Base-by-base conservation (phyloP, 805 yeast species). In the Suhomyces xylopsoci region DNA sequence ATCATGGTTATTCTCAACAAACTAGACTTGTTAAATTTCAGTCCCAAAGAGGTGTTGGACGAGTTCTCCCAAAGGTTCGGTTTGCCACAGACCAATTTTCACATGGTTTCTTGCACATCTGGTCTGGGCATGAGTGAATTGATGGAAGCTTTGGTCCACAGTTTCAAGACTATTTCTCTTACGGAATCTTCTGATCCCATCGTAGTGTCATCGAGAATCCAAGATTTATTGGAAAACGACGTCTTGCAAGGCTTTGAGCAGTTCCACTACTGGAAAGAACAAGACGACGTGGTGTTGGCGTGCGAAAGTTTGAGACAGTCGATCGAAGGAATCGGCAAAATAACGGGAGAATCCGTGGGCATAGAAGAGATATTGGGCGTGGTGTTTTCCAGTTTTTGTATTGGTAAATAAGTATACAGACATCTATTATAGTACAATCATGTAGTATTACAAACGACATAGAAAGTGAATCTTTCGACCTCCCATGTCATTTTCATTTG, bases 301-400 rank as follows among this genome's bases (percentile, higher is more conserved):
- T 74, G 89, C 0, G 97, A 93, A 54, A 85, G 87, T 51, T 73
- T 94, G 40, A 79, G 80, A 47, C 79, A 79, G 48, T 84, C 97
- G 0, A 83, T 87, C 17, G 90, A 87, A 12, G 97, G 97, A 0
- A 87, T 94, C 38, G 97, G 97, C 0, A 88, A 85, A 62, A 88
- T 94, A 24, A 92, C 97, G 0, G 99, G 98, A 1, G 88, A 88
- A 40, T 81, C 90, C 0, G 83, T 93, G 12, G 96, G 96, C 0
- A 79, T 92, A 0, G 97, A 94, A 60, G 98, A 94, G 63, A 84
- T 94, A 0, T 73, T 94, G 5, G 97, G 94, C 0, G 93, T 89
- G 1, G 94, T 94, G 0, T 94, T 94, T 64, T 85, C 96, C 2
- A 87, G 84, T 55, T 94, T 94, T 66, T 94, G 99, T 68, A 90